Conservation (phyloP, 805 yeast genomes). For the Torulaspora microellipsoides region DNA sequence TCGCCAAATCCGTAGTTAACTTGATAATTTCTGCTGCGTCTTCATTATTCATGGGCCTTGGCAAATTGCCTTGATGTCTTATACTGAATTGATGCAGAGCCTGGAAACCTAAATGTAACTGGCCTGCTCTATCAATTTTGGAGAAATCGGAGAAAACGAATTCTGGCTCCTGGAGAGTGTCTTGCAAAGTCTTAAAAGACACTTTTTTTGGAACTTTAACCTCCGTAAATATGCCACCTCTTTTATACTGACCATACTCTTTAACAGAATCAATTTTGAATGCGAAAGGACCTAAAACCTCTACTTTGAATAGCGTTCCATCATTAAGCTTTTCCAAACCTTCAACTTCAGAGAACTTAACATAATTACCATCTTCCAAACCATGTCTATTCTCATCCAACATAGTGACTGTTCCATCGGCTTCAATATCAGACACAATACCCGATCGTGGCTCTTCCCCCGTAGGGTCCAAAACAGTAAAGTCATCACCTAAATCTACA, state of each 20-base stretch:
- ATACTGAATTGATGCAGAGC: slow-evolving; percentile 74
- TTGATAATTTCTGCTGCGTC: slow-evolving; percentile 68
- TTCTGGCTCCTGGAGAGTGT: slow-evolving; percentile 75
- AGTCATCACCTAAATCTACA: slow-evolving; percentile 82
- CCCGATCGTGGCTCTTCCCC: slow-evolving; percentile 93
- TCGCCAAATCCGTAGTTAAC: slow-evolving; percentile 54
- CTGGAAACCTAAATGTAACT: slow-evolving; percentile 86
- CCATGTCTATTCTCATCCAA: slow-evolving; percentile 92
- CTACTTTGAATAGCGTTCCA: slow-evolving; percentile 68
- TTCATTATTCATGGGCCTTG: slow-evolving; percentile 67
- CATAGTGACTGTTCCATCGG: slow-evolving; percentile 87
- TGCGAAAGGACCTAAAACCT: slow-evolving; percentile 92
- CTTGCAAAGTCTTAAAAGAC: slow-evolving; percentile 56
- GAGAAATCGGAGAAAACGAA: slow-evolving; percentile 82
- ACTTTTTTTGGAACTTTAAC: slow-evolving; percentile 75
- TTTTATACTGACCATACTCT: slow-evolving; percentile 60
- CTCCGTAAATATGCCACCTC: slow-evolving; percentile 89
- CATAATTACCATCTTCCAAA: slow-evolving; percentile 85
- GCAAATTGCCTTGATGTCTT: slow-evolving; percentile 59
- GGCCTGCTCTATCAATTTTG: slow-evolving; percentile 87
- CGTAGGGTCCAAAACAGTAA: slow-evolving; percentile 74
- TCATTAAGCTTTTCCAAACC: slow-evolving; percentile 74
- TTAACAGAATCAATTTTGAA: slow-evolving; percentile 59
- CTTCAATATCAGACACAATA: slow-evolving; percentile 82
- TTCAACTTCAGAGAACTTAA: slow-evolving; percentile 78